These are phyloP conservation scores for Cladophialophora psammophila DNA, from an alignment of 2,329 filamentous ascomycete genomes.

Conservation along the genomic window DNA sequence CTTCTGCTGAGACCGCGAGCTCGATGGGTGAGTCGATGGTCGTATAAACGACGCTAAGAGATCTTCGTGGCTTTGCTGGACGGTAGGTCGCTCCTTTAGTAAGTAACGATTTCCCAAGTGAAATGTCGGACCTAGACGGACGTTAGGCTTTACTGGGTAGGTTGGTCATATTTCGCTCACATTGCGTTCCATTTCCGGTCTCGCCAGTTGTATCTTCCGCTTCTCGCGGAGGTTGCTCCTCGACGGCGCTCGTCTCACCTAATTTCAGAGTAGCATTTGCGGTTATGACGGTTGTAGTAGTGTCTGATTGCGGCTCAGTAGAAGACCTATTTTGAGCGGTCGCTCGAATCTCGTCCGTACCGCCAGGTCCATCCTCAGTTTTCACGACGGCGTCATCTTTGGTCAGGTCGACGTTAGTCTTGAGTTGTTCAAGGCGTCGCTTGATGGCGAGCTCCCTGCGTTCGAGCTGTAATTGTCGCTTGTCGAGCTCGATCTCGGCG, in stretches of 20 bases:
- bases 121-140: background rate
- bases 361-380: background rate
- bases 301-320: background rate
- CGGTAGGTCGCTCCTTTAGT: background rate
- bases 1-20: background rate
- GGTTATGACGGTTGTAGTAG: no score
- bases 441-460: conserved; percentile 1
- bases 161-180: background rate
- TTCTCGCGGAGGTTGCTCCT: background rate
- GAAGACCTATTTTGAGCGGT: background rate
- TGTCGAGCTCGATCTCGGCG: conserved; percentile 7
- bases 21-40: background rate
- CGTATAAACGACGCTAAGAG: background rate
- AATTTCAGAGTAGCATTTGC: background rate
- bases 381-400: background rate
- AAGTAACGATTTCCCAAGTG: background rate
- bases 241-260: background rate
- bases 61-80: background rate
- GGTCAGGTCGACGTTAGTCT: background rate
- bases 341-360: background rate
- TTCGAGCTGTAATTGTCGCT: conserved; percentile 9
- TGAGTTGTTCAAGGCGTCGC: background rate
- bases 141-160: background rate
- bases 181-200: background rate
- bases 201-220: background rate